These are phyloP conservation scores for Thalassiosira mediterranea DNA, from an alignment of 352 stramenopile genomes.

Conservation along the genomic window DNA sequence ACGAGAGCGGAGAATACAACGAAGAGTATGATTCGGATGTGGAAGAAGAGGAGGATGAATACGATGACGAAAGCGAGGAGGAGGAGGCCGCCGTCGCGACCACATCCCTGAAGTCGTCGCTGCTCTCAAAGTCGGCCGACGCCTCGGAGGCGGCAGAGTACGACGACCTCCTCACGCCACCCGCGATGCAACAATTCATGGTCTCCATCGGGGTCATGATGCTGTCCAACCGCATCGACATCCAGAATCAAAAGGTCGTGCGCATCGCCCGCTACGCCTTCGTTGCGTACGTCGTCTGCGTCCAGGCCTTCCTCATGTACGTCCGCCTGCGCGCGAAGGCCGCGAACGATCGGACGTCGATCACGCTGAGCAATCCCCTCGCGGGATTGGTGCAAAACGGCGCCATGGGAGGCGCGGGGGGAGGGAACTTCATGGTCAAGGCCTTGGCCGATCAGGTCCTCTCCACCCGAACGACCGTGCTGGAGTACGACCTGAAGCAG, in stretches of 20 bases:
- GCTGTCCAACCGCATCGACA: slow-evolving; percentile 60
- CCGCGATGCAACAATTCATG: slow-evolving; percentile 44
- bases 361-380: slow-evolving; percentile 67
- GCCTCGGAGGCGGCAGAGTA: slow-evolving; percentile 18
- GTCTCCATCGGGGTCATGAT: slow-evolving; percentile 70
- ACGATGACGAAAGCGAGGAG: slow-evolving; percentile 27
- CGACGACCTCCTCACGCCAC: slow-evolving; percentile 41
- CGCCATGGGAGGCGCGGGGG: not conserved
- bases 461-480: slow-evolving; percentile 62
- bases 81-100: slow-evolving; percentile 15
- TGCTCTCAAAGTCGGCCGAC: slow-evolving; percentile 23
- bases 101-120: slow-evolving; percentile 20
- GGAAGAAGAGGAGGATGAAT: slow-evolving; percentile 18
- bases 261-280: slow-evolving; percentile 61
- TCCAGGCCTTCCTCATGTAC: slow-evolving; percentile 77
- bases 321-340: slow-evolving; percentile 59
- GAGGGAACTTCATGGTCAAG: slow-evolving; percentile 65
- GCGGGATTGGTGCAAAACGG: slow-evolving; percentile 33
- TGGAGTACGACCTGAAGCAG: slow-evolving; percentile 79
- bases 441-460: slow-evolving; percentile 71
- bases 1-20: slow-evolving; percentile 23
- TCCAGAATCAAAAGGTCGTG: slow-evolving; percentile 57
- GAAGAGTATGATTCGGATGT: slow-evolving; percentile 20
- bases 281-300: slow-evolving; percentile 59
- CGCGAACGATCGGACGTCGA: slow-evolving; percentile 64